Conservation (phyloP, 176 grass and related monocot species). For the Phoenix dactylifera region DNA sequence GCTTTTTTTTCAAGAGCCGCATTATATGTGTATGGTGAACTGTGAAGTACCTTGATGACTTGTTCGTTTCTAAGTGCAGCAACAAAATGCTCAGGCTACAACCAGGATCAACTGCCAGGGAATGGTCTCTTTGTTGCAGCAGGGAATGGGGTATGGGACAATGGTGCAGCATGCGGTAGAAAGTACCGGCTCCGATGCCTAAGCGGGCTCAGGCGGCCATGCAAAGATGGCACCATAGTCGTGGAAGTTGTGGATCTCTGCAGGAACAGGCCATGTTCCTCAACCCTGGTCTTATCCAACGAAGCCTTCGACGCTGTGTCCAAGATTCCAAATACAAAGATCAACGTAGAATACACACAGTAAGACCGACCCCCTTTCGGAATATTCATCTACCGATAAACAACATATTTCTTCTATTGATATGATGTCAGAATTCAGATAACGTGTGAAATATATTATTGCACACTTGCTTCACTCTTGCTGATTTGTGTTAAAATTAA, state of each 20-base stretch:
- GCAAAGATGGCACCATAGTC: constrained; percentile 21
- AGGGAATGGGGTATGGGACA: constrained; percentile 29
- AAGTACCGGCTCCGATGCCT: constrained; percentile 32
- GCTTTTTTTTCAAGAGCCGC: too few species aligned
- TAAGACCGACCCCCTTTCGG: not conserved
- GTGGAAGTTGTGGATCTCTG: constrained; percentile 39
- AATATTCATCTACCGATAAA: too few species aligned
- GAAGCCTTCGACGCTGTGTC: constrained; percentile 29
- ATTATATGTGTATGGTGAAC: too few species aligned
- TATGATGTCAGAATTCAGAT: too few species aligned
- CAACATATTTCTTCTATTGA: too few species aligned
- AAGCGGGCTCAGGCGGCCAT: constrained; percentile 30
- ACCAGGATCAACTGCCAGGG: constrained; percentile 22
- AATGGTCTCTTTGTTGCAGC: constrained; percentile 29
- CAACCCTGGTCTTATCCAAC: constrained; percentile 28
- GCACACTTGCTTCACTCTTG: too few species aligned
- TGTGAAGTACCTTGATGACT: not conserved
- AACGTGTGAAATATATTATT: too few species aligned
- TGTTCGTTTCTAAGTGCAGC: constrained; percentile 6
- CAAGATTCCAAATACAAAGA: constrained; percentile 26
- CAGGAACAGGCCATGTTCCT: constrained; percentile 3
- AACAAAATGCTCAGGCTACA: constrained; percentile 27
- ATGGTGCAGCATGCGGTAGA: constrained; percentile 37
- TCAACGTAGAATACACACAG: constrained; percentile 35
- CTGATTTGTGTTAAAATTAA: too few species aligned